A percentile compares a stretch with the other conserved stretches of the same genome.
These are phyloP conservation scores for Parmelia sp. DNA, from an alignment of 495 filamentous ascomycete genomes.

Conservation along the genomic window DNA sequence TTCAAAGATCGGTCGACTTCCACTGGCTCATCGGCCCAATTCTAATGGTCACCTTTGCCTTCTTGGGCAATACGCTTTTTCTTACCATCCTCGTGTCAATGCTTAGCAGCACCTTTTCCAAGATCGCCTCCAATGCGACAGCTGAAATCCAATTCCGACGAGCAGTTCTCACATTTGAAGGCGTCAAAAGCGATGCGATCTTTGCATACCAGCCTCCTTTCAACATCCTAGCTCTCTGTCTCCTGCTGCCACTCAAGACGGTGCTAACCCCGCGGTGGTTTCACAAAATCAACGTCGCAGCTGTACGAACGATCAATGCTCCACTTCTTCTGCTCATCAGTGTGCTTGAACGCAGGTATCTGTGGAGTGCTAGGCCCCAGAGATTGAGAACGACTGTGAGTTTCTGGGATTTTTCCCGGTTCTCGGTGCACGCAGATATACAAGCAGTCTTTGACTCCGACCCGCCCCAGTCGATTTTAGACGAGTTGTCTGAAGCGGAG, in stretches of 20 bases:
- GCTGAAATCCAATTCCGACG: slow-evolving; percentile 67
- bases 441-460: slow-evolving; percentile 61
- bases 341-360: slow-evolving; percentile 27
- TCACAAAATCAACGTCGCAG: slow-evolving; percentile 66
- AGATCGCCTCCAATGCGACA: slow-evolving; percentile 55
- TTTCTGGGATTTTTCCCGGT: slow-evolving; percentile 47
- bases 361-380: slow-evolving; percentile 20
- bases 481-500: slow-evolving; percentile 48
- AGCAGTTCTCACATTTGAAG: slow-evolving; percentile 67
- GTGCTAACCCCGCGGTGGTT: slow-evolving; percentile 63
- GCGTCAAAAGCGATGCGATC: slow-evolving; percentile 66
- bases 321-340: slow-evolving; percentile 58
- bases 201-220: slow-evolving; percentile 70
- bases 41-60: slow-evolving; percentile 65
- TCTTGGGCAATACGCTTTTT: slow-evolving; percentile 70
- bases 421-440: slow-evolving; percentile 59
- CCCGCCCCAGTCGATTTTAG: slow-evolving; percentile 52
- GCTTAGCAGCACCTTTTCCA: slow-evolving; percentile 64
- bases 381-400: slow-evolving; percentile 22
- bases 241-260: slow-evolving; percentile 61
- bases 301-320: slow-evolving; percentile 57
- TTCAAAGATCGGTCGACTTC: slow-evolving; percentile 57
- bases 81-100: slow-evolving; percentile 71
- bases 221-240: slow-evolving; percentile 60
- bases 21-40: slow-evolving; percentile 61